These are phyloP conservation scores for Mimosa bimucronata DNA, from an alignment of 306 rosid genomes.

Conservation along the genomic window DNA sequence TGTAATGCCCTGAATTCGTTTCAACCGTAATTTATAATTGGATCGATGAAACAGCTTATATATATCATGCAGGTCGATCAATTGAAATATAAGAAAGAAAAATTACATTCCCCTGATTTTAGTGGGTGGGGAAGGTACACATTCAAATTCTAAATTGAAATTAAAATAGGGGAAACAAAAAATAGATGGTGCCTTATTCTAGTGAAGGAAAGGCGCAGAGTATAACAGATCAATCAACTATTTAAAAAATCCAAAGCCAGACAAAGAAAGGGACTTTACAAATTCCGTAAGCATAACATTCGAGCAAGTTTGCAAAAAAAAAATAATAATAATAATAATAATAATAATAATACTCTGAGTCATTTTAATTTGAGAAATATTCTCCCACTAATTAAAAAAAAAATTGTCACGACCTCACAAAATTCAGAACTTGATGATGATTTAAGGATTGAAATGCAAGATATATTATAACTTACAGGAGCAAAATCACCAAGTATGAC, in stretches of 20 bases:
- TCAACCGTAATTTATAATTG: neutral
- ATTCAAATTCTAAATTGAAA: neutral
- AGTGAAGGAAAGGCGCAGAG: no score
- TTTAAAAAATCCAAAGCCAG: neutral
- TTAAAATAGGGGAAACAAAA: neutral
- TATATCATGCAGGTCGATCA: neutral
- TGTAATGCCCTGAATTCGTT: neutral
- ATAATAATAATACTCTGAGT: neutral
- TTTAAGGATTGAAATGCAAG: neutral
- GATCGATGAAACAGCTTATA: neutral
- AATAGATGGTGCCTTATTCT: no score
- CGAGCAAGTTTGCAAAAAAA: neutral
- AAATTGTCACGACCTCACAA: neutral
- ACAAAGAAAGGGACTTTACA: neutral
- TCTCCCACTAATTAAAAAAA: neutral
- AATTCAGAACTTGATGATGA: neutral
- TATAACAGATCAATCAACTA: neutral
- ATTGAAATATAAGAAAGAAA: neutral
- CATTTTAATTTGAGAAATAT: neutral
- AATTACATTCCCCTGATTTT: neutral
- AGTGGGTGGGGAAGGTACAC: neutral
- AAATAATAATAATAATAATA: no score
- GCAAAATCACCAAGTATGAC: constrained; percentile 1
- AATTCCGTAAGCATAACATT: neutral
- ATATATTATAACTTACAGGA: neutral